These are phyloP conservation scores for Emericellopsis terricola DNA, from an alignment of 495 filamentous ascomycete species.

Conservation along the genomic window DNA sequence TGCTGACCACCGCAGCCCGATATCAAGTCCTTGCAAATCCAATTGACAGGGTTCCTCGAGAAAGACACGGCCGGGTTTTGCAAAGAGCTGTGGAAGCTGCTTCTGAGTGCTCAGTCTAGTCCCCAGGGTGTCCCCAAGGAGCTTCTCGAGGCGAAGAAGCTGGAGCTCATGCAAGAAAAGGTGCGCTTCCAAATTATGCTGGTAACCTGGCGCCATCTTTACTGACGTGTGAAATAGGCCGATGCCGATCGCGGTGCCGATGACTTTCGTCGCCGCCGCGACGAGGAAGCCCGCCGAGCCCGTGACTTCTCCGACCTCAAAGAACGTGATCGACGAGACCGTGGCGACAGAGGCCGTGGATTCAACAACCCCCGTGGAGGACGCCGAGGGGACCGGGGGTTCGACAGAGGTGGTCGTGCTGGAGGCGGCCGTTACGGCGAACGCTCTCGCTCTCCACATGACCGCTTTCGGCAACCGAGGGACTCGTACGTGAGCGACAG, in stretches of 20 bases:
- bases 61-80: constrained; percentile 85
- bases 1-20: constrained; percentile 46
- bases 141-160: constrained; percentile 86
- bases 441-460: constrained; percentile 46
- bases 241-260: constrained; percentile 72
- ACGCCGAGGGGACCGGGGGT: constrained; percentile 29
- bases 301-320: constrained; percentile 47
- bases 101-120: constrained; percentile 76
- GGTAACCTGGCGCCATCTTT: background rate
- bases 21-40: constrained; percentile 84
- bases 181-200: constrained; percentile 21
- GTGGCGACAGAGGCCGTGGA: constrained; percentile 39
- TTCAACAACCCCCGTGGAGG: constrained; percentile 28
- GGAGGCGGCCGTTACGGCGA: constrained; percentile 22
- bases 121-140: constrained; percentile 87
- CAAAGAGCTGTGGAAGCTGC: constrained; percentile 82
- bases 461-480: constrained; percentile 13
- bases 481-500: constrained; percentile 26
- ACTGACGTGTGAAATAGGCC: constrained; percentile 32
- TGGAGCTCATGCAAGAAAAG: constrained; percentile 85
- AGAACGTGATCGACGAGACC: constrained; percentile 56
- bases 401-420: constrained; percentile 21
- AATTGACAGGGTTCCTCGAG: constrained; percentile 85
- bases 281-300: constrained; percentile 36
- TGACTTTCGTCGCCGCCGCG: constrained; percentile 42